These are phyloP conservation scores for Bjerkandera adusta DNA, from an alignment of 1,284 basidiomycete genomes.

Conservation along the genomic window DNA sequence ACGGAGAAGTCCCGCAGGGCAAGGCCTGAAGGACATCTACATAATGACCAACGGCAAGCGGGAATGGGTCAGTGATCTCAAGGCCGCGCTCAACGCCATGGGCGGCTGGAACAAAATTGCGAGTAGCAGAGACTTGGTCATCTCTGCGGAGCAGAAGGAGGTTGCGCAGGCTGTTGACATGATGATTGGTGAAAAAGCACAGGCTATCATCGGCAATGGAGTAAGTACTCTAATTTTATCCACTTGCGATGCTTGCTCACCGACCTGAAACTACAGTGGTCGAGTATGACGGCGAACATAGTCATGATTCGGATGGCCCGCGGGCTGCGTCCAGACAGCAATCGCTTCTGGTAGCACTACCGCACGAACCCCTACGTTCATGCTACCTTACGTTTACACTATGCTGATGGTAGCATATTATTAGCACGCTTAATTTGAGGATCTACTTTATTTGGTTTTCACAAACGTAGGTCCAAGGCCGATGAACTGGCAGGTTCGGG, in stretches of 20 bases:
- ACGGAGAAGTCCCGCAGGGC: conserved; percentile 21
- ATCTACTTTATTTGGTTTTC: too few relatives aligned
- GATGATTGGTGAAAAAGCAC: conserved; percentile 40
- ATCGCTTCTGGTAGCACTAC: conserved; percentile 29
- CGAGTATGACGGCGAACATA: conserved; percentile 56
- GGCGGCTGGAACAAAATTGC: conserved; percentile 26
- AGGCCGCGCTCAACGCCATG: conserved; percentile 31
- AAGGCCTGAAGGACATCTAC: conserved; percentile 38
- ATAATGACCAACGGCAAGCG: conserved; percentile 55
- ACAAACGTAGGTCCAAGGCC: too few relatives aligned
- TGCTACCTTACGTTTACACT: too few relatives aligned
- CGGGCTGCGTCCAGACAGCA: conserved; percentile 23
- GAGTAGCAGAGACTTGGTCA: conserved; percentile 35
- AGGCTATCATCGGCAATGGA: conserved; percentile 46
- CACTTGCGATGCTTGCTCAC: not conserved
- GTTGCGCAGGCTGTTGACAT: conserved; percentile 42
- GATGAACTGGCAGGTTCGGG: too few relatives aligned
- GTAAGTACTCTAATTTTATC: conserved; percentile 26
- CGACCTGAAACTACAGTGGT: conserved; percentile 45
- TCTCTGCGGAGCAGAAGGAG: conserved; percentile 37
- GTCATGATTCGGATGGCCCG: conserved; percentile 52
- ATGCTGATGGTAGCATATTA: too few relatives aligned
- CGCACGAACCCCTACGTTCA: too few relatives aligned
- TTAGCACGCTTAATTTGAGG: too few relatives aligned
- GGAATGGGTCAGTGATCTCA: conserved; percentile 40